Base-by-base conservation (phyloP, 202 grass and related monocot genomes). In the Musa balbisiana region DNA sequence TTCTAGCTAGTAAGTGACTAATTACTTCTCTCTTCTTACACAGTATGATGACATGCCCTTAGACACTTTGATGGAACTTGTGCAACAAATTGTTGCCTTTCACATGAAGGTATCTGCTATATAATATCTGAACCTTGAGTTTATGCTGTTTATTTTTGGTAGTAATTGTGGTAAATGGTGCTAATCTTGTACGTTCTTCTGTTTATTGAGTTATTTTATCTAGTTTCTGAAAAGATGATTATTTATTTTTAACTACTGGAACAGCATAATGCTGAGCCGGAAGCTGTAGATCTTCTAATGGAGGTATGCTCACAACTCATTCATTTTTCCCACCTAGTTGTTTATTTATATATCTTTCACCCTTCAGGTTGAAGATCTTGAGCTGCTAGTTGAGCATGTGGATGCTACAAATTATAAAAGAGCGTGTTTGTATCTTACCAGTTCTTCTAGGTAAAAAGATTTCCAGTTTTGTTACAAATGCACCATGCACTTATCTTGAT, bases 271-370 rank as follows among this genome's bases (percentile, higher is more conserved):
- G 95, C 91, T 49, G 95, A 99, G 70, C 91, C 95, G 23, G 95
- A 99, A 81, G 95, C 95, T 77, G 89, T 99, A 24, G 95, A 99
- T 87, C 95, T 99, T 92, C 83, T 99, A 67, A 99, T 99, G 85
- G 95, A 99, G 91, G 95, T 95, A 88, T 52, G 22, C 60, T 55
- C 62, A 63, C 60, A 20, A 58, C 10, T 2, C 79, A 75, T 20
- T 26, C 26, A 50, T 80, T 11, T 69, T 82, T 77, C 1, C 12
- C 52, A 14, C 68, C 16, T 26, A 27, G 49, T 22, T 80, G 33
- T 27, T 52, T 64, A 29, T 62, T 26, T 63, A 12, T n/a, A 80
- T 4, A 33, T 63, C 8, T 72, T 86, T 84, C 16, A 21, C 71
- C 52, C 67, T 80, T 8, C 68, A 99, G 95, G 95, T 99, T 76